phyloP scores from a whole-genome alignment of 164 flowering plant species.

The Vitis cinerea region DNA sequence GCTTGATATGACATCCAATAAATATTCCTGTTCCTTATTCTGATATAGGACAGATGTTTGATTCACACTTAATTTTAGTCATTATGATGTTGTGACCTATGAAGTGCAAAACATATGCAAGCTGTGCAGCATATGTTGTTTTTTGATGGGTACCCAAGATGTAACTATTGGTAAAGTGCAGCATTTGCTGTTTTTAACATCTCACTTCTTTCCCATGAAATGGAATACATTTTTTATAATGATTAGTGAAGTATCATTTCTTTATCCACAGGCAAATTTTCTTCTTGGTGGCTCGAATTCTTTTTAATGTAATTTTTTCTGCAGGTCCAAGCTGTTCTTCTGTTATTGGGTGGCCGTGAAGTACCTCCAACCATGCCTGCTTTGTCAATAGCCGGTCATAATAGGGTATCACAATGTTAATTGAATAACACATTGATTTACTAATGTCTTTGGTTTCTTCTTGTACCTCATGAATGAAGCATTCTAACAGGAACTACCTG shows the following conservation, averaged over 20 bases:
- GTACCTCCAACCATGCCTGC: slow-evolving; percentile 35
- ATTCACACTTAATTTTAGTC: too few species aligned
- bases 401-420: slow-evolving; percentile 26
- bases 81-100: too few species aligned
- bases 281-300: not conserved
- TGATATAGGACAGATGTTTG: too few species aligned
- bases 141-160: too few species aligned
- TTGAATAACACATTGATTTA: not conserved
- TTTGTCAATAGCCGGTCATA: slow-evolving; percentile 22
- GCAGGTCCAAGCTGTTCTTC: slow-evolving; percentile 66
- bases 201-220: not conserved
- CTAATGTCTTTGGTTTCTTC: not conserved
- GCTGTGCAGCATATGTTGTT: too few species aligned
- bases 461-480: slow-evolving; percentile 3
- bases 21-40: too few species aligned
- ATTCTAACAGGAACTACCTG: slow-evolving; percentile 30
- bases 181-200: too few species aligned
- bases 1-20: too few species aligned
- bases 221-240: not conserved
- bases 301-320: slow-evolving; percentile 3
- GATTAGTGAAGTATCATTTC: slow-evolving; percentile 1
- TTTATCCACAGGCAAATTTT: not conserved
- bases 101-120: too few species aligned
- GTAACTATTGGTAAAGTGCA: too few species aligned
- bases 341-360: slow-evolving; percentile 57